Base-by-base conservation (phyloP, 2,329 filamentous ascomycete species). In the Colletotrichum agaves region DNA sequence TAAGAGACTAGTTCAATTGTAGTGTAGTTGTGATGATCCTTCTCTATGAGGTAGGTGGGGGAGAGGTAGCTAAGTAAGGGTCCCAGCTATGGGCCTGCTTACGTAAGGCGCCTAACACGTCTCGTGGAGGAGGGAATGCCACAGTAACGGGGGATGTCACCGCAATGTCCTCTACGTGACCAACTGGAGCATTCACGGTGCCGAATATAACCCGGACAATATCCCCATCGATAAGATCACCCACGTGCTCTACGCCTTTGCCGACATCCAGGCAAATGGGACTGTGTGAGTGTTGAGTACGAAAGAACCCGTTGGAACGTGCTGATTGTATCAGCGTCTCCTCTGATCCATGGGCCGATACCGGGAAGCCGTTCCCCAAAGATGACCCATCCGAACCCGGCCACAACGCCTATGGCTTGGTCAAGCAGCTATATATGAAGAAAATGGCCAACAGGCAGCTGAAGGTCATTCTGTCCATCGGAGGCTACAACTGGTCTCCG, bases 401-500 rank as follows among this genome's bases (percentile, higher is more conserved):
- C 5, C 90, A 83, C 69, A 96, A 97, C 75, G 87, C 91, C 55
- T 95, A 95, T 72, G 94, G 94, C 47, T 91, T 90, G 75, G 78
- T 93, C 59, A 96, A 96, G 80, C 92, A 97, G 74, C 82, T 97
- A 0, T 93, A 88, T 76, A 80, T 92, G 6, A 83, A 93, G 46
- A 97, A 97, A 80, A 90, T 94, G 78, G 78, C 84, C 67, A 90
- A 97, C 78, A 89, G 93, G 15, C 87, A 93, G 57, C 77, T 97
- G 61, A 97, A 97, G 76, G 84, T 91, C 1, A 82, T 97, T 17
- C 85, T 97, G 3, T 92, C 88, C 50, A 93, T 97, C 70, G 94
- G 94, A 52, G 93, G 94, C 27, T 97, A 91, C 91, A 94, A 91
- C 0, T 96, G 92, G 78, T 93, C 91, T 1, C 81, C 85, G 71